phyloP scores from a whole-genome alignment of 108 stramenopile species.

The Epithemia pelagica region DNA sequence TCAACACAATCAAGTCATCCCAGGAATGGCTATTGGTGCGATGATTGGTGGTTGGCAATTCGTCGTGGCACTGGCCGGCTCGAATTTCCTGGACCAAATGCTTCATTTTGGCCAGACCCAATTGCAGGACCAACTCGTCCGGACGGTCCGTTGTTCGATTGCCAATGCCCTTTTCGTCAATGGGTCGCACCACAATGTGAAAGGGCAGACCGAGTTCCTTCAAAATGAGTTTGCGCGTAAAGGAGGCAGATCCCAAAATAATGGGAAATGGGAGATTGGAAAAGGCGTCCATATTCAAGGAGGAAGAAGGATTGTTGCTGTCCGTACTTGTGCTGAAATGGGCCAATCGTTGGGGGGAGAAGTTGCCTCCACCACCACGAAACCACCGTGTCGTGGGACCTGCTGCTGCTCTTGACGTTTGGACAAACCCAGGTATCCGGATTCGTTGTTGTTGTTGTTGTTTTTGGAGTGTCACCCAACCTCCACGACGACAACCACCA shows the following conservation, averaged over 20 bases:
- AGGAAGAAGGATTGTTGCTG: too few relatives aligned
- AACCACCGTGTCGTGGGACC: too few relatives aligned
- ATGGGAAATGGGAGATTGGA: conserved; percentile 49
- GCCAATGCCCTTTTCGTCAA: conserved; percentile 72
- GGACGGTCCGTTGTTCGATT: conserved; percentile 43
- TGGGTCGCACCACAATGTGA: conserved; percentile 55
- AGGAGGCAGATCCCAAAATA: conserved; percentile 66
- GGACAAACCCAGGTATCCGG: too few relatives aligned
- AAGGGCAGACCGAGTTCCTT: conserved; percentile 71
- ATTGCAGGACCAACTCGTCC: conserved; percentile 37
- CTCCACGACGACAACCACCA: too few relatives aligned
- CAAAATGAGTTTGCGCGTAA: conserved; percentile 76
- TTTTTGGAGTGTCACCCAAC: too few relatives aligned
- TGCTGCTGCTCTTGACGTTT: too few relatives aligned
- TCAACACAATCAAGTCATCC: conserved; percentile 61
- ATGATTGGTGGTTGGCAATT: conserved; percentile 22
- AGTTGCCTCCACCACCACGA: too few relatives aligned
- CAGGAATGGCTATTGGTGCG: too few relatives aligned
- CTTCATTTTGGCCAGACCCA: conserved; percentile 75
- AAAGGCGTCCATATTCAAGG: conserved; percentile 1
- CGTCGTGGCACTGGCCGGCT: conserved; percentile 25
- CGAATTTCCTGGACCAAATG: conserved; percentile 47
- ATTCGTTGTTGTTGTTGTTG: too few relatives aligned
- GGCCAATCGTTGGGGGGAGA: too few relatives aligned
- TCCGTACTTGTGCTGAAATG: too few relatives aligned